These are phyloP conservation scores for Naganishia friedmannii DNA, from an alignment of 768 basidiomycete species.

Conservation along the genomic window DNA sequence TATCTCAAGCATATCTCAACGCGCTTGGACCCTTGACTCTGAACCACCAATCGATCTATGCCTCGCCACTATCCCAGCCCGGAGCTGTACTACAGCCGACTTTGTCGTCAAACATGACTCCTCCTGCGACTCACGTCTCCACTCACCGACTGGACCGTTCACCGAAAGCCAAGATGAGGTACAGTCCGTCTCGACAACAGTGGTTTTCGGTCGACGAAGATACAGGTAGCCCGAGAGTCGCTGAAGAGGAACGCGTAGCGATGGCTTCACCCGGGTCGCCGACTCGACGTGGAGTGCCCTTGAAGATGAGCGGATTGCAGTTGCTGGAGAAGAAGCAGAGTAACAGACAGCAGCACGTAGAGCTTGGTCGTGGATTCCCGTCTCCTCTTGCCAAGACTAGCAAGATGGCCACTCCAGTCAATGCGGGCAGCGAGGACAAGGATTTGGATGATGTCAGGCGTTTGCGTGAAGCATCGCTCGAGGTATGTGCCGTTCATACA, in stretches of 20 bases:
- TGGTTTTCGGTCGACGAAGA: slow-evolving; percentile 22
- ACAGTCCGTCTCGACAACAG: slow-evolving; percentile 22
- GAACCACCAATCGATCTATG: background rate
- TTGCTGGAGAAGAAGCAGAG: slow-evolving; percentile 4
- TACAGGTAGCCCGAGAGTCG: background rate
- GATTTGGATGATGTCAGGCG: slow-evolving; percentile 22
- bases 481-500: background rate
- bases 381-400: slow-evolving; percentile 13
- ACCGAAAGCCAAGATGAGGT: slow-evolving; percentile 27
- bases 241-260: background rate
- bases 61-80: background rate
- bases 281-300: background rate
- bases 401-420: background rate
- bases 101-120: background rate
- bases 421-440: background rate
- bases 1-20: slow-evolving; percentile 10
- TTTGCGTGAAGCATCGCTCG: slow-evolving; percentile 18
- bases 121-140: slow-evolving; percentile 18
- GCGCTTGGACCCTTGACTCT: background rate
- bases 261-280: background rate
- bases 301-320: slow-evolving; percentile 4
- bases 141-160: slow-evolving; percentile 15
- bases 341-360: slow-evolving; percentile 1
- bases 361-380: slow-evolving; percentile 1
- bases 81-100: background rate